Evolutionary conservation across 208 protist genomes (phyloP), one percentile per base, ranked within the genome.

Genomic region (Leishmania major): DNA sequence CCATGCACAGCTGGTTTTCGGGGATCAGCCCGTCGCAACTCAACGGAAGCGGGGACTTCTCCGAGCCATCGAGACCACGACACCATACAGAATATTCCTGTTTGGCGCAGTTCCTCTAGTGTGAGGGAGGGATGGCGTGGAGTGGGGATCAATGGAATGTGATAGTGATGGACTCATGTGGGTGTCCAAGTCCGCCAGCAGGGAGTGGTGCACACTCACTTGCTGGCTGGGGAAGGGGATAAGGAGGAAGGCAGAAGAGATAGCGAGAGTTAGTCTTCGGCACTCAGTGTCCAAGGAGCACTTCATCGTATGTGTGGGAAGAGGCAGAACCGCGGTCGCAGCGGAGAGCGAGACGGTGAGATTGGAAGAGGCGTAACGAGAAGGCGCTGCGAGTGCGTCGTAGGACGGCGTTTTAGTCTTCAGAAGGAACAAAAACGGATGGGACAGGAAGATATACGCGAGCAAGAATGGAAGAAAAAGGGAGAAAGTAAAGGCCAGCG

Each of bases 321-420:
- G 22, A 19, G 37, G 37, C 66, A 71, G 37, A 11, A 28, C 37
- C 66, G 17, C 37, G 37, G 37, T 71, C 66, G 66, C n/a, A 45
- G 66, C 31, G 45, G 69, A 80, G 53, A 72, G 60, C 19, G n/a
- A 80, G 60, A 37, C 60, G 60, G 60, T 28, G 28, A 28, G 49
- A 67, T 51, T 37, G 59, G 35, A 3, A 53, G 69, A 69, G 53
- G 15, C 1, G 43, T 25, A 43, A 45, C 35, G 3, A 35, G 47
- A 71, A 40, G 37, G 37, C 66, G 6, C 37, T 45, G 35, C 11
- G 37, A 45, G 47, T 15, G 1, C 11, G 66, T 28, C 60, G 66
- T 17, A n/a, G 31, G 17, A 40, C 66, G 37, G 6, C 28, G 17
- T 10, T 4, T 4, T 22, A 28, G 66, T 17, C 66, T 45, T 47